phyloP scores from a whole-genome alignment of 106 monocot genomes.

The Dioscorea dumetorum region DNA sequence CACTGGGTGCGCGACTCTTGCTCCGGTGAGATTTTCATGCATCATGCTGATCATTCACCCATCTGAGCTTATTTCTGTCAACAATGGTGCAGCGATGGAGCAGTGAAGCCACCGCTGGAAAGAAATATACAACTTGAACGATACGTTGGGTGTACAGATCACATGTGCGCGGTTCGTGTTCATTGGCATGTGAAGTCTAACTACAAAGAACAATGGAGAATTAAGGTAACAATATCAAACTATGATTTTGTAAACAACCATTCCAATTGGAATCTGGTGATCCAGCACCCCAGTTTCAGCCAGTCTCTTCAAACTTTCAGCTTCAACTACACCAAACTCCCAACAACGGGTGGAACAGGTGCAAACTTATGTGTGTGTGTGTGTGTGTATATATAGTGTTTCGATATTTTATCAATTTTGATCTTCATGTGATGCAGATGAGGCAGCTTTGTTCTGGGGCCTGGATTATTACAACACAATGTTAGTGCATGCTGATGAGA shows the following conservation, averaged over 20 bases:
- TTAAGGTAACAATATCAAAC: slow-evolving; percentile 20
- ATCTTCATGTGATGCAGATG: slow-evolving; percentile 12
- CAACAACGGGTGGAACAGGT: neutral
- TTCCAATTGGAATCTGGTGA: slow-evolving; percentile 12
- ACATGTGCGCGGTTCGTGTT: slow-evolving; percentile 20
- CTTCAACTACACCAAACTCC: slow-evolving; percentile 14
- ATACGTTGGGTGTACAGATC: slow-evolving; percentile 4
- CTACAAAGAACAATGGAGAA: slow-evolving; percentile 16
- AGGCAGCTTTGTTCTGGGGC: slow-evolving; percentile 24
- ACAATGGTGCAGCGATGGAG: slow-evolving; percentile 1
- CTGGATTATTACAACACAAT: slow-evolving; percentile 14
- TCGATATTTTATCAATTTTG: neutral
- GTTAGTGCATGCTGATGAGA: slow-evolving; percentile 7
- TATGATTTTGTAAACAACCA: slow-evolving; percentile 4
- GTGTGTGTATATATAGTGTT: neutral
- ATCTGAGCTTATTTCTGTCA: no score
- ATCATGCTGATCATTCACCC: no score
- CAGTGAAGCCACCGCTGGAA: neutral
- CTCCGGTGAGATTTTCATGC: no score
- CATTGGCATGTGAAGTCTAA: slow-evolving; percentile 25
- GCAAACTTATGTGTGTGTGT: neutral
- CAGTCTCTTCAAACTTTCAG: neutral
- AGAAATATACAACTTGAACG: neutral
- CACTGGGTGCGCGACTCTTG: neutral
- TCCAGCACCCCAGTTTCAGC: slow-evolving; percentile 12